A percentile compares a stretch with the other conserved stretches of the same genome.
Conservation (phyloP, 805 yeast genomes). For the Metschnikowia similis region DNA sequence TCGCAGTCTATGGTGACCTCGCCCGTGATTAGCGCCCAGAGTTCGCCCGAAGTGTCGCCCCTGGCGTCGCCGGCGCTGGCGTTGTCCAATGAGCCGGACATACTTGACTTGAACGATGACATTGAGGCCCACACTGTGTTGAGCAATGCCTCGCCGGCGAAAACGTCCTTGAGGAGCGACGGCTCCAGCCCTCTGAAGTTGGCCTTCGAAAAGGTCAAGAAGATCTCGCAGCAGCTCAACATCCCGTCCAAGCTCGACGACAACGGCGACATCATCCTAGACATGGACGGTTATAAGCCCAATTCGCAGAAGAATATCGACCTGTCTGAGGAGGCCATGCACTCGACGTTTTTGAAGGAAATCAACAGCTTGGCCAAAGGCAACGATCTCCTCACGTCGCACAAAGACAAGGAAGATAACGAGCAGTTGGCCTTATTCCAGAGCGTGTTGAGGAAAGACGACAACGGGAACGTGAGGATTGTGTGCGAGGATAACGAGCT, state of each 20-base stretch:
- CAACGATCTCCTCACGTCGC: slow-evolving; percentile 10
- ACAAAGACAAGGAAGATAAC: slow-evolving; percentile 12
- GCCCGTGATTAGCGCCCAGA: slow-evolving; percentile 68
- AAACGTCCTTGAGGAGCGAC: slow-evolving; percentile 18
- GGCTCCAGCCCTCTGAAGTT: slow-evolving; percentile 16
- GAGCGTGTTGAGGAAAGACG: slow-evolving; percentile 47
- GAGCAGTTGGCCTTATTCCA: slow-evolving; percentile 31
- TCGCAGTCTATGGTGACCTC: slow-evolving; percentile 80
- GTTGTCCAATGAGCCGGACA: slow-evolving; percentile 26
- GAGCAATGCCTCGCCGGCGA: slow-evolving; percentile 14
- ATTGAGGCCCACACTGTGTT: slow-evolving; percentile 29
- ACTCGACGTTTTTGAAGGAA: slow-evolving; percentile 72
- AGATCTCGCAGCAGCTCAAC: slow-evolving; percentile 64
- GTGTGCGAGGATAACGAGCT: slow-evolving; percentile 20
- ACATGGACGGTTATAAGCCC: slow-evolving; percentile 94
- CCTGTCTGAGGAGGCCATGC: slow-evolving; percentile 70
- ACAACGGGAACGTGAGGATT: slow-evolving; percentile 65
- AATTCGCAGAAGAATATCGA: slow-evolving; percentile 67
- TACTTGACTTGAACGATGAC: slow-evolving; percentile 32
- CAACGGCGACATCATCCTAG: slow-evolving; percentile 85
- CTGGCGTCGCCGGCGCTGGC: slow-evolving; percentile 14
- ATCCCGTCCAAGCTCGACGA: slow-evolving; percentile 85
- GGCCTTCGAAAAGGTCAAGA: slow-evolving; percentile 57
- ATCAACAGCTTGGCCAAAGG: slow-evolving; percentile 31
- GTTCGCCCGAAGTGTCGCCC: slow-evolving; percentile 53